Conservation (phyloP, 805 yeast species). For the Cyberlindnera maritima region DNA sequence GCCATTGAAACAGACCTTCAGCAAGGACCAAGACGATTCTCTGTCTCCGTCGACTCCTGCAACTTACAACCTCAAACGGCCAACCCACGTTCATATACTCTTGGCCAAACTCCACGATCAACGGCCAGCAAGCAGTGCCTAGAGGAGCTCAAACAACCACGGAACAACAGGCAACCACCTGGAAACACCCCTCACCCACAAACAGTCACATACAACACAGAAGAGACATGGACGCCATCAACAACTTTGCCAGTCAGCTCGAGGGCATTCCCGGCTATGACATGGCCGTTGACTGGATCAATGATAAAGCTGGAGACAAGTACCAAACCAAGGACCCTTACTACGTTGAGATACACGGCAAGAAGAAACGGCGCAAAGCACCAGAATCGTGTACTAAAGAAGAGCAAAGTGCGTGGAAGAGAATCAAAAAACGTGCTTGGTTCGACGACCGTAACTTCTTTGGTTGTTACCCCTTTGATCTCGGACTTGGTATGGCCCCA, state of each 20-base stretch:
- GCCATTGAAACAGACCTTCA: too few species aligned
- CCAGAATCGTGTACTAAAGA: slow-evolving; percentile 55
- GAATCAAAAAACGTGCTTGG: slow-evolving; percentile 80
- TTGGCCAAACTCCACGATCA: too few species aligned
- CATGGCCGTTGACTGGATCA: slow-evolving; percentile 53
- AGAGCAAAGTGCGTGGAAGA: slow-evolving; percentile 70
- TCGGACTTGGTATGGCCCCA: slow-evolving; percentile 81
- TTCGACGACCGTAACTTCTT: slow-evolving; percentile 77
- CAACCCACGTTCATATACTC: too few species aligned
- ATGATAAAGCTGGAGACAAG: slow-evolving; percentile 65
- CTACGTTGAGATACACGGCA: slow-evolving; percentile 51
- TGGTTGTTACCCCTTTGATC: slow-evolving; percentile 72
- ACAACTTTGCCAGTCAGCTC: slow-evolving; percentile 30
- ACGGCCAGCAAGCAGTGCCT: too few species aligned
- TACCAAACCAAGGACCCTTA: slow-evolving; percentile 67
- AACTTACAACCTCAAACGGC: too few species aligned
- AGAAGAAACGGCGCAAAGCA: slow-evolving; percentile 53
- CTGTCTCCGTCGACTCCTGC: too few species aligned
- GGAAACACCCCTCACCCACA: too few species aligned
- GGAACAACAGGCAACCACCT: too few species aligned
- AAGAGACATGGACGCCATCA: slow-evolving; percentile 23
- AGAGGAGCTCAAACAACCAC: too few species aligned
- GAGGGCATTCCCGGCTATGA: slow-evolving; percentile 59
- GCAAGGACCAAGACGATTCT: too few species aligned
- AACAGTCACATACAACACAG: background rate